phyloP scores from a whole-genome alignment of 331 rosid species.

The Pyrus hybrid region DNA sequence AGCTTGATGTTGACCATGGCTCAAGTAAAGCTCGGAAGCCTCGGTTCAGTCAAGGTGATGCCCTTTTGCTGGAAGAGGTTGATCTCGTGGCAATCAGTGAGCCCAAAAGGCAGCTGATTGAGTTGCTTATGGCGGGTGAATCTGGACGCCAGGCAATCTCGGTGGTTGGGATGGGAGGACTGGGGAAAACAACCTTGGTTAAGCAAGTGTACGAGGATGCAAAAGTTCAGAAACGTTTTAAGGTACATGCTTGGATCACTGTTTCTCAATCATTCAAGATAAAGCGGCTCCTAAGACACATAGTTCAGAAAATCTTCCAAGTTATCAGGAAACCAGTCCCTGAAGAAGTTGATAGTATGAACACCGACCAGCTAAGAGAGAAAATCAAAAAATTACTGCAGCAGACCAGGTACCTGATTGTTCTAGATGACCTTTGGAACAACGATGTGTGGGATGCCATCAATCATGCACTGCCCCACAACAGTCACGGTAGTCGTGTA shows the following conservation, averaged over 20 bases:
- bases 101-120: conserved; percentile 27
- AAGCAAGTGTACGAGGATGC: conserved; percentile 13
- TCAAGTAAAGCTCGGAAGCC: background rate
- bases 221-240: conserved; percentile 34
- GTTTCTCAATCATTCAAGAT: conserved; percentile 30
- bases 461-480: conserved; percentile 39
- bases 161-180: conserved; percentile 51
- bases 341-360: conserved; percentile 29
- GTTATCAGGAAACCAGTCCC: conserved; percentile 36
- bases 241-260: conserved; percentile 47
- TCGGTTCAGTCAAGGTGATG: conserved; percentile 26
- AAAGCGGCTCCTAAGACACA: conserved; percentile 35
- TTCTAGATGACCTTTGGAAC: conserved; percentile 56
- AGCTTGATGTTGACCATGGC: conserved; percentile 13
- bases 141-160: conserved; percentile 26
- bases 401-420: conserved; percentile 43
- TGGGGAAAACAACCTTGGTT: conserved; percentile 54
- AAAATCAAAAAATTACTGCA: conserved; percentile 30
- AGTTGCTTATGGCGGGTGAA: conserved; percentile 20
- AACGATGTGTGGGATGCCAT: conserved; percentile 44
- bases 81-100: conserved; percentile 48
- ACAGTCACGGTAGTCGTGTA: conserved; percentile 27
- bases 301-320: conserved; percentile 24
- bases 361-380: conserved; percentile 17
- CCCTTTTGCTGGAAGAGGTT: conserved; percentile 52